Base-by-base conservation (phyloP, 345 rosid species). In the Trapa bicornis region DNA sequence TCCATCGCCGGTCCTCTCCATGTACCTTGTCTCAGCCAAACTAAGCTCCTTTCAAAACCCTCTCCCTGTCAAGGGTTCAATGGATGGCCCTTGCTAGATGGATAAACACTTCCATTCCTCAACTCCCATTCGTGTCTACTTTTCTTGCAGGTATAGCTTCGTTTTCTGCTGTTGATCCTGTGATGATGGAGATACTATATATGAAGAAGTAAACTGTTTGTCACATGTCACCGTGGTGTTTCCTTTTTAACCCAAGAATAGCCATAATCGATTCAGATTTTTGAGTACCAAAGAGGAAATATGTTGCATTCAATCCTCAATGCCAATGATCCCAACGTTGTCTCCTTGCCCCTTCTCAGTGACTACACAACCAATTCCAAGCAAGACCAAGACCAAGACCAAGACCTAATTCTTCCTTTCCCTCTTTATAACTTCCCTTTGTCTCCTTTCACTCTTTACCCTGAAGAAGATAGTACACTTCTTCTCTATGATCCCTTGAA, bases 401-500 rank as follows among this genome's bases (percentile, higher is more conserved):
- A 58, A 13, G 74, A 81, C 52, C 69, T 66, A 41, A 76, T 75
- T 75, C 75, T 79, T 47, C 78, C 68, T 61, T 37, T 57, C 65
- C 74, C 80, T 41, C 77, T 66, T 61, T 22, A 57, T 47, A 65
- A 67, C 52, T 54, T 80, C 48, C 84, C 74, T 22, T 54, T 89
- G 43, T 85, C 89, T 71, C 84, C 87, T n/a, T 81, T 74, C 57
- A 38, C 72, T 39, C 73, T 74, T 17, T 80, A 67, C 72, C 81
- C 83, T 29, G 61, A 16, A 4, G 80, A 78, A 1, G 71, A 76
- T 56, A 69, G 68, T 17, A 56, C 57, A 68, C 16, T 72, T 63
- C 71, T 83, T 61, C 73, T 71, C 43, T 78, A 70, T 22, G 29
- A 22, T 22, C 29, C 29, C 29, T 22, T 5, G 33, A 65, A 22